These are phyloP conservation scores for Epichloe gansuensis DNA, from an alignment of 2,329 filamentous ascomycete species.

Conservation along the genomic window DNA sequence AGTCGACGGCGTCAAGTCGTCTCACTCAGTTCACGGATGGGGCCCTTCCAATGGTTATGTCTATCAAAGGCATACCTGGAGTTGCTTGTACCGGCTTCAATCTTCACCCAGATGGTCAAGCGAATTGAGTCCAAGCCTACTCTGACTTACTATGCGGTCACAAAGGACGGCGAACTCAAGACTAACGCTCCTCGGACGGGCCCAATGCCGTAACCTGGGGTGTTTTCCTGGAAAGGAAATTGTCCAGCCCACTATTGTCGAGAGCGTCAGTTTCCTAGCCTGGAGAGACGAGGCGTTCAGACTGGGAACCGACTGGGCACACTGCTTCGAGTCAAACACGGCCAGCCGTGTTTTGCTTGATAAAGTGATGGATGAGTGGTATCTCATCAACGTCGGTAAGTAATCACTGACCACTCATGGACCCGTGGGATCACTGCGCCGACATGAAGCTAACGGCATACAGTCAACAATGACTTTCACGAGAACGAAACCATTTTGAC, in stretches of 20 bases:
- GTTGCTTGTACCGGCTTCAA: conserved; percentile 68
- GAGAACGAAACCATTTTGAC: conserved; percentile 63
- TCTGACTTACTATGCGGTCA: conserved; percentile 89
- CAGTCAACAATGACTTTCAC: conserved; percentile 99
- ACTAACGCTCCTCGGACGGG: conserved; percentile 75
- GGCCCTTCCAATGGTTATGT: conserved; percentile 91
- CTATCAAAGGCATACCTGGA: conserved; percentile 95
- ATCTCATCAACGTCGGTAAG: conserved; percentile 87
- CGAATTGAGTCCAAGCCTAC: conserved; percentile 69
- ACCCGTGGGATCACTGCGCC: neutral
- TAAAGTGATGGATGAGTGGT: conserved; percentile 80
- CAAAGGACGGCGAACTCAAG: conserved; percentile 66
- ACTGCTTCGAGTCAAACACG: conserved; percentile 68
- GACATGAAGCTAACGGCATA: neutral
- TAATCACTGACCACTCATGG: conserved; percentile 5
- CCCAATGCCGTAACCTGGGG: conserved; percentile 99
- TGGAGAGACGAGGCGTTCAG: conserved; percentile 98
- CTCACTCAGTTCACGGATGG: conserved; percentile 82
- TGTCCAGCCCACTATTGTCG: conserved; percentile 99
- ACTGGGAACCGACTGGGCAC: conserved; percentile 85
- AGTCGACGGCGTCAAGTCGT: conserved; percentile 81
- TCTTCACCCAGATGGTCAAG: conserved; percentile 64
- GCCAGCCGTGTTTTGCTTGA: conserved; percentile 72
- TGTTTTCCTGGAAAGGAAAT: conserved; percentile 97
- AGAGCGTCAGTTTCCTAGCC: conserved; percentile 91